Conservation (phyloP, 768 basidiomycete genomes). For the Roridomyces roridus region DNA sequence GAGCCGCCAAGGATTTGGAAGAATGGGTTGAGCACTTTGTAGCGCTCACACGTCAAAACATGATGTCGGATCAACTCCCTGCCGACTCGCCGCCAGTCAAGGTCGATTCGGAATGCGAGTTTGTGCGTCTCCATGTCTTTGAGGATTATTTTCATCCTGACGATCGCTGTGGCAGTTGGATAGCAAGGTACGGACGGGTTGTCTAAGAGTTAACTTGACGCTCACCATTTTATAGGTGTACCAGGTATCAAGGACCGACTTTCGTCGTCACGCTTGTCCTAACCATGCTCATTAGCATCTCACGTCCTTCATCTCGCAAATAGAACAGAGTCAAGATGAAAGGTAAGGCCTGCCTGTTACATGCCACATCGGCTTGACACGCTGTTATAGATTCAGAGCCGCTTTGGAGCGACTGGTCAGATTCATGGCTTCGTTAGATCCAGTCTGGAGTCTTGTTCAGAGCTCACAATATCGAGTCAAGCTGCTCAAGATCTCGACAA, state of each 20-base stretch:
- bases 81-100: background rate
- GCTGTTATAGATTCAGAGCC: conserved; percentile 13
- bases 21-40: conserved; percentile 15
- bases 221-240: background rate
- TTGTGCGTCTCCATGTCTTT: conserved; percentile 5
- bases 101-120: background rate
- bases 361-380: no score
- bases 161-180: conserved; percentile 5
- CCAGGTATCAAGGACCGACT: background rate
- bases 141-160: background rate
- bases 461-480: conserved; percentile 25
- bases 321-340: conserved; percentile 14
- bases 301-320: conserved; percentile 14
- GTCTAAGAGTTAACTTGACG: background rate
- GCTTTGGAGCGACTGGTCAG: conserved; percentile 12
- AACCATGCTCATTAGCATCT: conserved; percentile 11
- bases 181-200: conserved; percentile 15
- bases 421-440: conserved; percentile 27
- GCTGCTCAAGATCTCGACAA: conserved; percentile 23
- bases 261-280: background rate
- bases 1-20: conserved; percentile 5
- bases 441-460: conserved; percentile 26
- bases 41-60: conserved; percentile 8
- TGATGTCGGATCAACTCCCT: conserved; percentile 4
- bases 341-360: background rate